Evolutionary conservation across 1,284 basidiomycete genomes (phyloP).

Genomic region (Binderoboletus segoi): DNA sequence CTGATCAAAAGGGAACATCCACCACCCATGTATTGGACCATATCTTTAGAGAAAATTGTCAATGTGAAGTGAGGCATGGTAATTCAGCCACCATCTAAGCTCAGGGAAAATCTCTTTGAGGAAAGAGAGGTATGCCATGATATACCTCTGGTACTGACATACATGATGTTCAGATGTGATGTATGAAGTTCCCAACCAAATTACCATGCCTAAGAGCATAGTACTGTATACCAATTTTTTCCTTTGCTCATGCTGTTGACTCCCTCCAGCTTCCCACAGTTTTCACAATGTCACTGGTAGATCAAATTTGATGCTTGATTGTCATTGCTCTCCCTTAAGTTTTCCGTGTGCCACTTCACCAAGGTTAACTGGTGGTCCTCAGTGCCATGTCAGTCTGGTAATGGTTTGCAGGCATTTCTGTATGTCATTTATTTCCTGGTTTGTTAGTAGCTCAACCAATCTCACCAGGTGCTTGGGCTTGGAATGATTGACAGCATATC

Average conservation of each 20-base stretch:
- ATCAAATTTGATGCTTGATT: neutral
- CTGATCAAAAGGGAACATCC: constrained; percentile 31
- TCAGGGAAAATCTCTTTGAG: constrained; percentile 14
- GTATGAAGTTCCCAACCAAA: constrained; percentile 13
- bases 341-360: neutral
- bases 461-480: too few relatives aligned
- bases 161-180: constrained; percentile 10
- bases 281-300: neutral
- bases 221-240: constrained; percentile 12
- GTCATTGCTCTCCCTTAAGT: constrained; percentile 12
- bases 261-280: too few relatives aligned
- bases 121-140: constrained; percentile 13
- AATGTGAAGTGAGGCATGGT: constrained; percentile 26
- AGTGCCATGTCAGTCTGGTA: too few relatives aligned
- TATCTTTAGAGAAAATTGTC: constrained; percentile 19
- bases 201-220: constrained; percentile 17
- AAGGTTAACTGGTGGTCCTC: too few relatives aligned
- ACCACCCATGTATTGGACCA: constrained; percentile 31
- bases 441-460: too few relatives aligned
- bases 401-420: too few relatives aligned
- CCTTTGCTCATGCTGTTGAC: neutral
- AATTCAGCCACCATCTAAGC: constrained; percentile 15
- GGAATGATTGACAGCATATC: too few relatives aligned
- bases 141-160: constrained; percentile 9
- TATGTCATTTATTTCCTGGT: too few relatives aligned